A percentile compares a stretch with the other conserved stretches of the same genome.
Evolutionary conservation across 2,329 filamentous ascomycete species (phyloP).

Genomic region (Sporothrix brasiliensis): DNA sequence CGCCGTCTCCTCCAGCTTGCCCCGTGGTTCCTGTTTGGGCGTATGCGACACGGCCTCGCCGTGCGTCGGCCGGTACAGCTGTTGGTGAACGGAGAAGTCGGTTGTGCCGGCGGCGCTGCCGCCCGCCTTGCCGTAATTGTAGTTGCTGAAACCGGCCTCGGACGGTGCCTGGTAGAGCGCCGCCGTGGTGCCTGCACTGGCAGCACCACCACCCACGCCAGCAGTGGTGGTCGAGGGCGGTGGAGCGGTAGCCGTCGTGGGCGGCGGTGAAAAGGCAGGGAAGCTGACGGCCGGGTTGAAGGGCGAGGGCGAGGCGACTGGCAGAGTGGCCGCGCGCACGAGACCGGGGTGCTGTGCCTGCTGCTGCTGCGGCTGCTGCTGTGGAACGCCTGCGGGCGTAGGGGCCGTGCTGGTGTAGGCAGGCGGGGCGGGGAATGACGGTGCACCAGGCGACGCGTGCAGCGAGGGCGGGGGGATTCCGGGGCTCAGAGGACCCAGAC

Average conservation of each 20-base stretch:
- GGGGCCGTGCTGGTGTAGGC: constrained; percentile 41
- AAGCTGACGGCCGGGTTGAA: constrained; percentile 29
- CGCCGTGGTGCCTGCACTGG: constrained; percentile 38
- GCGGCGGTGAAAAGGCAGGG: constrained; percentile 49
- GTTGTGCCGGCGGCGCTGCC: constrained; percentile 35
- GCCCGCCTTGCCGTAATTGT: constrained; percentile 47
- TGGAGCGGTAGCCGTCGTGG: constrained; percentile 47
- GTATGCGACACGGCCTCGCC: constrained; percentile 54
- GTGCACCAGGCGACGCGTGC: constrained; percentile 46
- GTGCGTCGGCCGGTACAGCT: constrained; percentile 70
- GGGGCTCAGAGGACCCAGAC: constrained; percentile 50
- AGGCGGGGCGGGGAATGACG: constrained; percentile 49
- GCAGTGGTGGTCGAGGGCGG: constrained; percentile 42
- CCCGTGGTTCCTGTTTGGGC: constrained; percentile 51
- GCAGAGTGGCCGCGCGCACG: constrained; percentile 56
- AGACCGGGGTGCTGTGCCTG: constrained; percentile 48
- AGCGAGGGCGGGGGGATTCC: constrained; percentile 45
- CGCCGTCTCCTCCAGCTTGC: constrained; percentile 65
- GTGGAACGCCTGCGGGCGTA: constrained; percentile 45
- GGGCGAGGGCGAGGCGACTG: constrained; percentile 43
- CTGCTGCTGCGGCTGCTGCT: constrained; percentile 21
- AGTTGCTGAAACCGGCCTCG: constrained; percentile 59
- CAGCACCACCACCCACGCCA: constrained; percentile 31
- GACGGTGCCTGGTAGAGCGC: neutral
- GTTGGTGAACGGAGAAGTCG: constrained; percentile 67